A percentile compares a stretch with the other conserved stretches of the same genome.
Conservation (phyloP, 495 filamentous ascomycete genomes). For the Arthonia radiata region DNA sequence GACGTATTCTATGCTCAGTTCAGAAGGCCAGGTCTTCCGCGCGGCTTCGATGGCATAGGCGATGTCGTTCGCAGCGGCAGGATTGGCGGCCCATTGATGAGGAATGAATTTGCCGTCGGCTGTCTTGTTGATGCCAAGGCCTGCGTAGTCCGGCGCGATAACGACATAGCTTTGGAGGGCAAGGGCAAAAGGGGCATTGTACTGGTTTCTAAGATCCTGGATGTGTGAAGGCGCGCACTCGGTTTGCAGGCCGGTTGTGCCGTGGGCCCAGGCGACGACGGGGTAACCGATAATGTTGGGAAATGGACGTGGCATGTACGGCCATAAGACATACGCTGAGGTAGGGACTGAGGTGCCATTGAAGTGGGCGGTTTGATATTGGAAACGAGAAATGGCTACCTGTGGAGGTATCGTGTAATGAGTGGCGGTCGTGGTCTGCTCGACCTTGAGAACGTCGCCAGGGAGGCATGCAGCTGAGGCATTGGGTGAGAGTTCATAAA, state of each 20-base stretch:
- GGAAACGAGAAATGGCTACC: conserved; percentile 5
- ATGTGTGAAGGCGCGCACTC: conserved; percentile 20
- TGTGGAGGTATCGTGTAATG: not conserved
- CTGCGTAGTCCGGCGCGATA: conserved; percentile 29
- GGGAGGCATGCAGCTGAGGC: too few species aligned
- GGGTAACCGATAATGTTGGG: not conserved
- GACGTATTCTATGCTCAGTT: conserved; percentile 13
- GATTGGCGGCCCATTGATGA: conserved; percentile 18
- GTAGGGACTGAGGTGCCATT: conserved; percentile 23
- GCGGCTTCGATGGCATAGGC: conserved; percentile 21
- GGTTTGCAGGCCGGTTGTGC: conserved; percentile 1
- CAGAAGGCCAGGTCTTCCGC: conserved; percentile 15
- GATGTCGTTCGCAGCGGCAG: conserved; percentile 18
- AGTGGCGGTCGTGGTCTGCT: not conserved
- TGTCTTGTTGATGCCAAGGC: conserved; percentile 22
- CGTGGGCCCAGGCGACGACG: not conserved
- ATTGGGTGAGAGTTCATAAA: too few species aligned
- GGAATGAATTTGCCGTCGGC: conserved; percentile 13
- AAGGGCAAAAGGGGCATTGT: conserved; percentile 18
- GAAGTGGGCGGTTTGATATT: conserved; percentile 20
- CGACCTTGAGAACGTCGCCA: not conserved
- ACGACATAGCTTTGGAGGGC: conserved; percentile 26
- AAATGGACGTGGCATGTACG: conserved; percentile 13
- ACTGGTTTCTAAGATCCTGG: conserved; percentile 22
- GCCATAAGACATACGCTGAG: conserved; percentile 28